Percentiles rank a stretch among this genome's conserved stretches.
Evolutionary conservation across 129 eudicot genomes (phyloP).

Genomic region (Arctium lappa): DNA sequence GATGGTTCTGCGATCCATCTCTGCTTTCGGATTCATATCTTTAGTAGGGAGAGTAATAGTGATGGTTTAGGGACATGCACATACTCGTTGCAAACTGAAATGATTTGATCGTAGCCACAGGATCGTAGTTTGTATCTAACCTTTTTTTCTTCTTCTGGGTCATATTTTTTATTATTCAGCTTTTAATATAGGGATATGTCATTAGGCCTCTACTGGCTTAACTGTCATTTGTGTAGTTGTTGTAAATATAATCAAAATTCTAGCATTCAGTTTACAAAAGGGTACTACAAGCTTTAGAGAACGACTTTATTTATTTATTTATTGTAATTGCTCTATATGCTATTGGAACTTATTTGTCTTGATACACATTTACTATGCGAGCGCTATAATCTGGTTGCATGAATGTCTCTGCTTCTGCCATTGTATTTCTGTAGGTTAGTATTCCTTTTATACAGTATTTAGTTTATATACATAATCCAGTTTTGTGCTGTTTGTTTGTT

Average conservation of each 20-base stretch:
- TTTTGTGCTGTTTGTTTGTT: slow-evolving; percentile 8
- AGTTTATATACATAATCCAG: not conserved
- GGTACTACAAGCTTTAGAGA: slow-evolving; percentile 12
- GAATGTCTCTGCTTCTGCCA: not conserved
- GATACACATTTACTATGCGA: not conserved
- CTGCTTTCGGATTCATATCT: too few species aligned
- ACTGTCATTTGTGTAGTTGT: not conserved
- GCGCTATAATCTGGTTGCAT: not conserved
- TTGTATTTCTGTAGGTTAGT: slow-evolving; percentile 1
- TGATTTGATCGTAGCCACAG: too few species aligned
- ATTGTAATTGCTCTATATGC: not conserved
- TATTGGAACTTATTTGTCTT: not conserved
- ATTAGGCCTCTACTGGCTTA: not conserved
- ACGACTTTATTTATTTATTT: not conserved
- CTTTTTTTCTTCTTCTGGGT: too few species aligned
- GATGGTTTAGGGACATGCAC: too few species aligned
- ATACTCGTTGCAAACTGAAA: too few species aligned
- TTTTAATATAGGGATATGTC: too few species aligned
- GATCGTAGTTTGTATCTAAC: too few species aligned
- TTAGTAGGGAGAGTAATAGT: too few species aligned
- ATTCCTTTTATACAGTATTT: not conserved
- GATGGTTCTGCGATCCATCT: too few species aligned
- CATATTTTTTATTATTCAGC: too few species aligned
- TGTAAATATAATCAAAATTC: not conserved
- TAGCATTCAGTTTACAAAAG: not conserved